Evolutionary conservation across 208 protist species (phyloP), one percentile per base, ranked within the genome.

Genomic region (Leishmania guyanensis): DNA sequence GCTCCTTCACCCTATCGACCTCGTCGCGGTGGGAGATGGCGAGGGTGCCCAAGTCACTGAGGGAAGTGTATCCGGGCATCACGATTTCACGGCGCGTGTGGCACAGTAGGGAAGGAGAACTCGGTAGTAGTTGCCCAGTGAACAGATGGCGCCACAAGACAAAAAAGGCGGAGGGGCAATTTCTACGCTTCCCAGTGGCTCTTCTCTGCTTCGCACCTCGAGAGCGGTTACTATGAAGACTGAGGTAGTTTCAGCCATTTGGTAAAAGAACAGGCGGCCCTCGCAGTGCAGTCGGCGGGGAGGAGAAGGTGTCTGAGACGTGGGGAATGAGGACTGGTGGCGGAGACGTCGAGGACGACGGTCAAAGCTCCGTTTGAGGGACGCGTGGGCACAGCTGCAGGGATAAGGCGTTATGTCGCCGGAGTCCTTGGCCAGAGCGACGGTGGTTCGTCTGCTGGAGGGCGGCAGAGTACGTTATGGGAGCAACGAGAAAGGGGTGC

Each of bases 1-100:
- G 85, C 17, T 68, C 46, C 81, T 93, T 92, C 80, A 93, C 88
- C 82, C 90, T 88, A 5, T 94, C 91, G 12, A 94, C 53, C 77
- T 92, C 83, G 17, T 78, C 77, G n/a, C 82, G 89, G 84, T 93
- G 88, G 1, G 89, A 84, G 3, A 91, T 78, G 20, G 89, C 92
- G 20, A 87, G 78, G 1, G 87, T 75, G 20, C 92, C 92, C 39
- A 95, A 66, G 72, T 94, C 89, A 20, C 85, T 80, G 75, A 95
- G 82, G 10, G 82, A 79, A 0, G 86, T 87, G 66, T 89, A 92
- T 9, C 81, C 72, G 2, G 76, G 69, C 5, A 8, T 39, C 88
- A 89, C 89, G 29, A 48, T 10, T 20, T 33, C 36, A 33, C 43
- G 0, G 43, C 22, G 43, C 8, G 43, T 3, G 20, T 3, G 20